Evolutionary conservation across 768 basidiomycete species (phyloP), one percentile per base, ranked within the genome.

Genomic region (Scleroderma bovista): DNA sequence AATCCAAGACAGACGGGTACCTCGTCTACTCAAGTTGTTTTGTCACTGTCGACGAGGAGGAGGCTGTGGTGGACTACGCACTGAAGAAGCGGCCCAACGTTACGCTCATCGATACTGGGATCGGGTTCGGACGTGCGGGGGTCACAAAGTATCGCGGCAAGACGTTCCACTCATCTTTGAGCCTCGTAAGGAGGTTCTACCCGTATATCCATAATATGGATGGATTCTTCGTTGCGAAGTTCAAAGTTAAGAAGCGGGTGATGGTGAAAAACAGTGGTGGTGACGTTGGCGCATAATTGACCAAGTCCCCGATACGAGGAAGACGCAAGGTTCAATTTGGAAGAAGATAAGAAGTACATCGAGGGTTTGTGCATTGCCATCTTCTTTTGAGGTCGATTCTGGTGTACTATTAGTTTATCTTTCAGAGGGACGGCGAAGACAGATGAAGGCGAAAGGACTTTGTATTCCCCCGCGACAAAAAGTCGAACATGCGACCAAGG

Each of bases 201-300:
- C 90, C 94, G 15, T 94, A 97, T 68, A 93, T 96, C 59, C 94
- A 97, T 72, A 99, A 99, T 69, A 96, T 98, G 94, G 96, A 99
- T 66, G 96, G 96, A 6, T 99, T 99, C 78, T 99, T 79, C 67
- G 94, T 98, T 48, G 95, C 95, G 51, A 98, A 98, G 69, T 91
- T 99, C 78, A 94, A 89, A 69, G 85, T 98, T n/a, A 86, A 83
- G 64, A 89, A 82, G 69, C 77, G 85, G 51, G 63, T 71, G 43
- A 93, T 88, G 71, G 60, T 51, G 33, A 61, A 60, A 48, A 54
- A 46, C 5, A 66, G 59, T 36, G 60, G 68, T 13, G 69, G 60
- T 44, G 63, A 44, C n/a, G 51, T 16, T 2, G 50, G 48, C 23
- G 62, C 59, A 29, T 37, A 32, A 56, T 66, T 39, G 64, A 57